Conservation (phyloP, 768 basidiomycete species). For the Termitomyces sp. region DNA sequence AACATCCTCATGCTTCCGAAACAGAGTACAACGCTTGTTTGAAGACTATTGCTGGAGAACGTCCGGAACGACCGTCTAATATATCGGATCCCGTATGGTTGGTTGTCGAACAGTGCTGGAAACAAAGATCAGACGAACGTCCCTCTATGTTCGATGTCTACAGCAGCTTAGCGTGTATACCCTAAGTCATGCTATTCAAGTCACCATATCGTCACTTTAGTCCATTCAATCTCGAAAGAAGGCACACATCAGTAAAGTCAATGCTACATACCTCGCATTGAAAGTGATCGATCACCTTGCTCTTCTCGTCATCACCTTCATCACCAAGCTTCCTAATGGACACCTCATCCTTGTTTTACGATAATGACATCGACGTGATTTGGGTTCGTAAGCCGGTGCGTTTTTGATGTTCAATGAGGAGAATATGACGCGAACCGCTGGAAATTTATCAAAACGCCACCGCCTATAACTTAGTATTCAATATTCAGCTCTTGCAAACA, state of each 20-base stretch:
- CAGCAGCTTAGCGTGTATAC: slow-evolving; percentile 6
- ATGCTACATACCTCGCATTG: no score
- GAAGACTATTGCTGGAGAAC: neutral
- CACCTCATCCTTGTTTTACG: no score
- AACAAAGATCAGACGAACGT: neutral
- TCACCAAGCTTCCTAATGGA: no score
- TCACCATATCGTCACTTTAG: neutral
- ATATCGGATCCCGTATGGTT: slow-evolving; percentile 4
- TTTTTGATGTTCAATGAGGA: neutral
- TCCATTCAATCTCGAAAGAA: neutral
- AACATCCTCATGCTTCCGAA: neutral
- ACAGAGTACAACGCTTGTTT: neutral
- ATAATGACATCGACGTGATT: neutral
- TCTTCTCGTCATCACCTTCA: neutral
- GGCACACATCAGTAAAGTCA: no score
- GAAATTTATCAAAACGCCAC: neutral
- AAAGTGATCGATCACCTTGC: neutral
- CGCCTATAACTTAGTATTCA: neutral
- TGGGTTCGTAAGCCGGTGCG: neutral
- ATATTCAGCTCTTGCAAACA: neutral
- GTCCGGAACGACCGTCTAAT: slow-evolving; percentile 5
- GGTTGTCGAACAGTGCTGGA: slow-evolving; percentile 7
- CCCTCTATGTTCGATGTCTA: slow-evolving; percentile 4
- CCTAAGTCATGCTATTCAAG: neutral
- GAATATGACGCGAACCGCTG: neutral